Conservation (phyloP, 352 stramenopile species). For the Phytophthora aleatoria region DNA sequence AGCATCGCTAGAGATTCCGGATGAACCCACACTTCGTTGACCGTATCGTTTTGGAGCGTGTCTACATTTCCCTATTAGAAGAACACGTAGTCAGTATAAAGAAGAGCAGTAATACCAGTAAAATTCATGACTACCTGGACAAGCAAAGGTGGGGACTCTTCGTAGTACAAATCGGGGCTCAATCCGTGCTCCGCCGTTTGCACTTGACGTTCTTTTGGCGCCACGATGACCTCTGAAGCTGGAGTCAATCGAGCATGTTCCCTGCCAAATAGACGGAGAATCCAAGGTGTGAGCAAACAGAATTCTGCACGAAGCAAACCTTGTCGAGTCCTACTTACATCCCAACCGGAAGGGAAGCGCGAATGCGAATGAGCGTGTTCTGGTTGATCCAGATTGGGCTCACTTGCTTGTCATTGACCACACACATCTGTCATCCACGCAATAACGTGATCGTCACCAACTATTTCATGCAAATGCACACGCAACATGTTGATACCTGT, state of each 20-base stretch:
- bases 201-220: conserved; percentile 66
- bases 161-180: conserved; percentile 61
- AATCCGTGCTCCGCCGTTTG: conserved; percentile 34
- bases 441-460: neutral
- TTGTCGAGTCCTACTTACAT: conserved; percentile 47
- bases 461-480: conserved; percentile 1
- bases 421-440: conserved; percentile 65
- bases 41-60: conserved; percentile 30
- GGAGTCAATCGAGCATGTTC: conserved; percentile 71
- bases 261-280: conserved; percentile 26
- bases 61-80: conserved; percentile 23
- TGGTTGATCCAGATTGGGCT: conserved; percentile 85
- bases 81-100: neutral
- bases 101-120: neutral
- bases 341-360: conserved; percentile 58
- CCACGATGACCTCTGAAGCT: conserved; percentile 77
- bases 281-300: neutral
- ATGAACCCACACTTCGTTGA: conserved; percentile 75
- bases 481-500: conserved; percentile 54
- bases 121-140: conserved; percentile 43
- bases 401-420: conserved; percentile 88
- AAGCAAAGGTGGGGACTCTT: conserved; percentile 53
- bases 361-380: conserved; percentile 75
- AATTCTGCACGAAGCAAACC: neutral
- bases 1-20: conserved; percentile 61